These are phyloP conservation scores for Phellopilus nigrolimitatus DNA, from an alignment of 1,284 basidiomycete species.

Conservation along the genomic window DNA sequence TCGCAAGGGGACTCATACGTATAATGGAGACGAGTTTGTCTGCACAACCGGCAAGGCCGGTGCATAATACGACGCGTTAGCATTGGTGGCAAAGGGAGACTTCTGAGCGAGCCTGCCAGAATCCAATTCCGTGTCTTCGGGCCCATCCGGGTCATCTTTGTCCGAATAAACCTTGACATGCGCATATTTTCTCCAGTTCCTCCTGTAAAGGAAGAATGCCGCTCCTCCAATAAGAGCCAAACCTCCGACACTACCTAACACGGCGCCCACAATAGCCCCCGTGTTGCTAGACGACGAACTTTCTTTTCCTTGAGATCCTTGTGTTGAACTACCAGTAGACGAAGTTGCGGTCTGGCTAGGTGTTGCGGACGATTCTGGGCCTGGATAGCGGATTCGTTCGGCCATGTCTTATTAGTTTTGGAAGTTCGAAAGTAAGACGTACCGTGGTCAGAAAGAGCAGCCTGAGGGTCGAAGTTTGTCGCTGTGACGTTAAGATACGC, in stretches of 20 bases:
- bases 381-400: neutral
- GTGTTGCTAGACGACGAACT: neutral
- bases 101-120: too few species aligned
- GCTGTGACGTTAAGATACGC: slow-evolving; percentile 17
- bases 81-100: too few species aligned
- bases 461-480: neutral
- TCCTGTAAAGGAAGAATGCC: neutral
- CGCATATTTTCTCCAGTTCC: neutral
- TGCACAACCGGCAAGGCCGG: too few species aligned
- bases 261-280: neutral
- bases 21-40: too few species aligned
- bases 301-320: neutral
- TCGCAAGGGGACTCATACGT: too few species aligned
- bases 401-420: neutral
- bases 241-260: neutral
- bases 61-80: too few species aligned
- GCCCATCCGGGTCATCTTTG: neutral
- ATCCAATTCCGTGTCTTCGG: too few species aligned
- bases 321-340: neutral
- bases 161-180: neutral
- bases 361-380: neutral
- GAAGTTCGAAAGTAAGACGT: neutral
- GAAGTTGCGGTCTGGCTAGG: neutral
- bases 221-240: neutral
- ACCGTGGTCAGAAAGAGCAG: neutral